Evolutionary conservation across 768 basidiomycete genomes (phyloP).

Genomic region (Naganishia friedmannii): DNA sequence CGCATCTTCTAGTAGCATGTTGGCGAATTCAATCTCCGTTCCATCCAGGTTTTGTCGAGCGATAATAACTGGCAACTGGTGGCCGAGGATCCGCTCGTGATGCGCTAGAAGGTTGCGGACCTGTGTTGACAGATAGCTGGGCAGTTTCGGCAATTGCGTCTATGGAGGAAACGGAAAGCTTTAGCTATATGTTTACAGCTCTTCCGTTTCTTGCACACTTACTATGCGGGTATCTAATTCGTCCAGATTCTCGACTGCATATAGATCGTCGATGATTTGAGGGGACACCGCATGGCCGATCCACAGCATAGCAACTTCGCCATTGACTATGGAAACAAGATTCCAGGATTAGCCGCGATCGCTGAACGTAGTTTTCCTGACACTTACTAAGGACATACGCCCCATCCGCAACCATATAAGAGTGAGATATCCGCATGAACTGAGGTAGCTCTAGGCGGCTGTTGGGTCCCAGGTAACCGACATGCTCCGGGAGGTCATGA

Average conservation of each 20-base stretch:
- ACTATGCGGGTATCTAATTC: slow-evolving; percentile 70
- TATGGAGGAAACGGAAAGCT: slow-evolving; percentile 46
- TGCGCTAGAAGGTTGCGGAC: slow-evolving; percentile 78
- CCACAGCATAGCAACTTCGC: slow-evolving; percentile 84
- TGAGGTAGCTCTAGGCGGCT: slow-evolving; percentile 68
- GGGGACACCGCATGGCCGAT: slow-evolving; percentile 78
- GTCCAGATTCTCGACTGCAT: slow-evolving; percentile 75
- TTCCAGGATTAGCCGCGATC: not conserved
- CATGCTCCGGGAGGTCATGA: slow-evolving; percentile 72
- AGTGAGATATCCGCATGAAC: slow-evolving; percentile 75
- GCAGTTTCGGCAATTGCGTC: slow-evolving; percentile 68
- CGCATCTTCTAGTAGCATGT: slow-evolving; percentile 94
- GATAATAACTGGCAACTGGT: slow-evolving; percentile 59
- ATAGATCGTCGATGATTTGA: slow-evolving; percentile 74
- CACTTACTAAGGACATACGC: slow-evolving; percentile 83
- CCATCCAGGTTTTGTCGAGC: slow-evolving; percentile 91
- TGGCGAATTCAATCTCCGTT: slow-evolving; percentile 88
- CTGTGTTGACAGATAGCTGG: slow-evolving; percentile 75
- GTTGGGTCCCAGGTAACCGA: slow-evolving; percentile 66
- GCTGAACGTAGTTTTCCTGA: slow-evolving; percentile 27
- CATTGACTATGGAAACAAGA: slow-evolving; percentile 64
- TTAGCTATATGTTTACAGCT: slow-evolving; percentile 34
- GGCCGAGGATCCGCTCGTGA: slow-evolving; percentile 57
- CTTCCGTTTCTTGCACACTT: slow-evolving; percentile 22
- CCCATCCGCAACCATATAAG: slow-evolving; percentile 83